Conservation (phyloP, 148 eudicot genomes). For the Polygonum aviculare region DNA sequence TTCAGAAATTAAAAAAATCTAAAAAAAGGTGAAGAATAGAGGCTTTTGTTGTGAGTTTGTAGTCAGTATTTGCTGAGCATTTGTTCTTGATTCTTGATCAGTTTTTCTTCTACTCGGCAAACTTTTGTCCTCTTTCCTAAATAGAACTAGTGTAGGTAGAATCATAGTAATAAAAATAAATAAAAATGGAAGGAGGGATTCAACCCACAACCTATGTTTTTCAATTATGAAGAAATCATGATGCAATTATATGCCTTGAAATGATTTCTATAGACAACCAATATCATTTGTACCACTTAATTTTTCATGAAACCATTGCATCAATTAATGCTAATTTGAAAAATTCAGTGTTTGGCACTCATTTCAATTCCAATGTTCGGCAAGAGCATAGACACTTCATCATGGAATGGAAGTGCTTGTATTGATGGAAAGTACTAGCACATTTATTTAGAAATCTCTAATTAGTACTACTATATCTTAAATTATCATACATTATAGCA, state of each 20-base stretch:
- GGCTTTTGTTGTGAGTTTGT: not conserved
- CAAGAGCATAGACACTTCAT: not conserved
- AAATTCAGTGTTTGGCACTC: not conserved
- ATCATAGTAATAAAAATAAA: not conserved
- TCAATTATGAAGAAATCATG: constrained; percentile 2
- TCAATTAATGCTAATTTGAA: not conserved
- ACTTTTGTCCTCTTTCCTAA: not conserved
- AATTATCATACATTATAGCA: not conserved
- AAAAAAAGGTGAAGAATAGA: not conserved
- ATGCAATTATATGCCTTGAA: constrained; percentile 2
- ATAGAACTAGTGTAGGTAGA: not conserved
- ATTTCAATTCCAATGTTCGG: not conserved
- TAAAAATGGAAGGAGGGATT: not conserved
- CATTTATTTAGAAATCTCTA: not conserved
- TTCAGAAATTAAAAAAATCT: not conserved
- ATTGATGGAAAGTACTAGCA: not conserved
- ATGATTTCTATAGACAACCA: not conserved
- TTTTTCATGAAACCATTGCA: not conserved
- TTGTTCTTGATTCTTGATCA: not conserved
- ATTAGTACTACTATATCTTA: not conserved
- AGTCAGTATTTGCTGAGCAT: not conserved
- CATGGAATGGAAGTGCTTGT: constrained; percentile 4
- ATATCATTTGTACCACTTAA: not conserved
- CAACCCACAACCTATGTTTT: not conserved
- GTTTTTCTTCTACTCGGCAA: not conserved